phyloP scores from a whole-genome alignment of 345 rosid species.

The Moricandia arvensis region DNA sequence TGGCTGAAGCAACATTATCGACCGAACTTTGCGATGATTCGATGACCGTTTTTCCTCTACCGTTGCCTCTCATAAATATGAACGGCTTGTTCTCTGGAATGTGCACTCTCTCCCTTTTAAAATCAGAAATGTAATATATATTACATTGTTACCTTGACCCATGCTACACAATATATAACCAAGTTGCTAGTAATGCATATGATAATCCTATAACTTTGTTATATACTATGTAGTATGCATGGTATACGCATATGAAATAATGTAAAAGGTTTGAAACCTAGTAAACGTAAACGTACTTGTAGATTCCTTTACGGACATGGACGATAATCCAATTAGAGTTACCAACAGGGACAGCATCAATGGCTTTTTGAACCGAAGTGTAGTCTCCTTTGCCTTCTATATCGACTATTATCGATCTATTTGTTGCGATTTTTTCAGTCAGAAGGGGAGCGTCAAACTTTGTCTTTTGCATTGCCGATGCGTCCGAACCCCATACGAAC shows the following conservation, averaged over 20 bases:
- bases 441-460: conserved; percentile 62
- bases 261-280: conserved; percentile 7
- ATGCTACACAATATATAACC: too few relatives aligned
- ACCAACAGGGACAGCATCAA: conserved; percentile 63
- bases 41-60: conserved; percentile 70
- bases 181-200: too few relatives aligned
- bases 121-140: too few relatives aligned
- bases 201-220: too few relatives aligned
- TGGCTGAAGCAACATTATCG: conserved; percentile 69
- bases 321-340: conserved; percentile 71
- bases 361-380: conserved; percentile 69
- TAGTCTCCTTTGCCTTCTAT: conserved; percentile 72
- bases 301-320: conserved; percentile 79
- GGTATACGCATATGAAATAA: not conserved
- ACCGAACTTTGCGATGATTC: conserved; percentile 53
- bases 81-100: conserved; percentile 66
- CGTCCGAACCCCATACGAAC: conserved; percentile 28
- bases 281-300: conserved; percentile 47
- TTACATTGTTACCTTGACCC: too few relatives aligned
- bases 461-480: conserved; percentile 24
- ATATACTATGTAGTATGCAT: not conserved
- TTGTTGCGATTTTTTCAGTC: conserved; percentile 64
- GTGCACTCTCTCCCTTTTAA: conserved; percentile 65
- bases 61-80: conserved; percentile 91
- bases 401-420: conserved; percentile 71